Percentiles rank a stretch among this genome's conserved stretches.
These are phyloP conservation scores for Talaromyces wortmannii DNA, from an alignment of 495 filamentous ascomycete species.

Conservation along the genomic window DNA sequence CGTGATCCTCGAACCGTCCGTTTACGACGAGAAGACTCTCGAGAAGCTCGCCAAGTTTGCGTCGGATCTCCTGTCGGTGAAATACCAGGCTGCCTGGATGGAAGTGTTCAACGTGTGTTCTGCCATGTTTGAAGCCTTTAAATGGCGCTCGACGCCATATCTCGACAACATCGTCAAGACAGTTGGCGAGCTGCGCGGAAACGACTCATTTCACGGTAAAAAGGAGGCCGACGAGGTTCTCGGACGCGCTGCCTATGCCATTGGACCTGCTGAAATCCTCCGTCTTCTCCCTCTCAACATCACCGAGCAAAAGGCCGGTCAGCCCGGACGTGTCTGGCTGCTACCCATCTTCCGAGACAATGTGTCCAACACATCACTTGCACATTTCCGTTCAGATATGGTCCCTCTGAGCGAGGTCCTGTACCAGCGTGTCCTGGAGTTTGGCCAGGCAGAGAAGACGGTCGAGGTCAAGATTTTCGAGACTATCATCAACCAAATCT, in stretches of 20 bases:
- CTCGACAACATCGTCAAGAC: conserved; percentile 64
- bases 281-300: conserved; percentile 81
- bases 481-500: conserved; percentile 90
- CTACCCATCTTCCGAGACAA: conserved; percentile 82
- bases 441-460: conserved; percentile 71
- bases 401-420: conserved; percentile 84
- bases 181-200: conserved; percentile 81
- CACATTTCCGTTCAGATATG: conserved; percentile 78
- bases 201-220: conserved; percentile 86
- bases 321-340: conserved; percentile 89
- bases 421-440: conserved; percentile 80
- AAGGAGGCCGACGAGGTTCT: conserved; percentile 90
- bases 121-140: conserved; percentile 80
- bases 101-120: conserved; percentile 88
- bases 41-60: conserved; percentile 64
- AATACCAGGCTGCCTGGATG: conserved; percentile 90
- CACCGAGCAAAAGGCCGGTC: conserved; percentile 60
- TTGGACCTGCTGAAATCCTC: conserved; percentile 80
- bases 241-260: conserved; percentile 74
- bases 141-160: conserved; percentile 75
- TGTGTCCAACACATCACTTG: conserved; percentile 75
- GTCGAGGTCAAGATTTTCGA: conserved; percentile 97
- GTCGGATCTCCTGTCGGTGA: conserved; percentile 70
- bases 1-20: conserved; percentile 77
- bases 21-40: conserved; percentile 80